Conservation (phyloP, 331 rosid genomes). For the Cucumis variabilis region DNA sequence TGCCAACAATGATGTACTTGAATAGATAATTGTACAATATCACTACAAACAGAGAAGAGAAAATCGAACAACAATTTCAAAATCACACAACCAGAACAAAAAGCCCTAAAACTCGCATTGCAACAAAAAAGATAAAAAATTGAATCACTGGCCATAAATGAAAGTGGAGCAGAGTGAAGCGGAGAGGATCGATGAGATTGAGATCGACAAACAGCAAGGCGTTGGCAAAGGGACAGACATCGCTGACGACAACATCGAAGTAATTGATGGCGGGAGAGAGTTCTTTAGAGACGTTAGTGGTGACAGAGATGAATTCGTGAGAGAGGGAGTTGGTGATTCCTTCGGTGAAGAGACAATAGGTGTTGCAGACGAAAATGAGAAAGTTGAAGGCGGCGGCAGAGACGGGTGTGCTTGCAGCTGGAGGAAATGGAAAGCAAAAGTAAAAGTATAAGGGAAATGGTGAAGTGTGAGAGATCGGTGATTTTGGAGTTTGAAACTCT, state of each 20-base stretch:
- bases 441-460: too few relatives aligned
- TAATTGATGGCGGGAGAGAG: slow-evolving; percentile 73
- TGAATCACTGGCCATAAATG: neutral
- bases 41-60: slow-evolving; percentile 36
- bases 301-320: slow-evolving; percentile 57
- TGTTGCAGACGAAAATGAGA: slow-evolving; percentile 75
- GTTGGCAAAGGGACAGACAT: slow-evolving; percentile 71
- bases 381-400: slow-evolving; percentile 49
- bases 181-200: slow-evolving; percentile 56
- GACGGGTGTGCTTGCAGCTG: slow-evolving; percentile 50
- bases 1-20: slow-evolving; percentile 99
- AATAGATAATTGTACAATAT: slow-evolving; percentile 97
- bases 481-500: too few relatives aligned
- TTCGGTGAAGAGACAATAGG: slow-evolving; percentile 64
- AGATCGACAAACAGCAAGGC: slow-evolving; percentile 59
- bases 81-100: neutral
- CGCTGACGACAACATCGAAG: slow-evolving; percentile 77
- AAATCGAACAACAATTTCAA: too few relatives aligned
- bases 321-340: slow-evolving; percentile 59
- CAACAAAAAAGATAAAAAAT: too few relatives aligned
- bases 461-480: too few relatives aligned
- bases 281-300: slow-evolving; percentile 60
- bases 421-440: too few relatives aligned
- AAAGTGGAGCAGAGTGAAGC: neutral
- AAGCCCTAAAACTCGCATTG: neutral